Evolutionary conservation across 1,284 basidiomycete species (phyloP).

Genomic region (Tylopilus orsonianus): DNA sequence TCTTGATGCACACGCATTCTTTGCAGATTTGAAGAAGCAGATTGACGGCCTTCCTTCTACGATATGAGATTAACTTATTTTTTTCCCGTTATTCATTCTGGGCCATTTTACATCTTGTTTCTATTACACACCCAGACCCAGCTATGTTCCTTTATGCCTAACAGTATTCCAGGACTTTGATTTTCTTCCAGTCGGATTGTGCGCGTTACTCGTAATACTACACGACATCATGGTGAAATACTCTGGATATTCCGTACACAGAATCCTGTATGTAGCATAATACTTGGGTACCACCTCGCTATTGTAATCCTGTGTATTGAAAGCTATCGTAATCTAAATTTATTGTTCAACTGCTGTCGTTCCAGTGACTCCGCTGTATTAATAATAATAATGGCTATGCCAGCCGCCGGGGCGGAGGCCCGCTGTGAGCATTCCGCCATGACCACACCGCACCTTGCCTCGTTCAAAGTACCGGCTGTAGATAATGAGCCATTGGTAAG

Average conservation of each 20-base stretch:
- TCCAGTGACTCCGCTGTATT: too few species aligned
- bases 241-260: background rate
- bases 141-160: background rate
- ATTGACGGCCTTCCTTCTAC: constrained; percentile 63
- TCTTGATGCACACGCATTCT: constrained; percentile 54
- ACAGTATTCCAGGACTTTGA: background rate
- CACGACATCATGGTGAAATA: background rate
- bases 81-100: background rate
- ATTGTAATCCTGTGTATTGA: too few species aligned
- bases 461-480: constrained; percentile 80
- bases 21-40: constrained; percentile 50
- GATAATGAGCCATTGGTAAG: constrained; percentile 92
- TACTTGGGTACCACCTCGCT: too few species aligned
- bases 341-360: constrained; percentile 7
- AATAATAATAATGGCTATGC: too few species aligned
- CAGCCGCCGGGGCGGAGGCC: too few species aligned
- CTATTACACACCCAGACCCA: background rate
- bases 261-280: constrained; percentile 9
- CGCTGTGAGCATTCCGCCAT: too few species aligned
- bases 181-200: too few species aligned
- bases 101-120: background rate
- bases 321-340: constrained; percentile 1
- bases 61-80: constrained; percentile 40
- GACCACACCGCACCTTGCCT: constrained; percentile 71
- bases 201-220: too few species aligned